phyloP scores from a whole-genome alignment of 2,329 filamentous ascomycete species.

The Ophiostoma perfectum region DNA sequence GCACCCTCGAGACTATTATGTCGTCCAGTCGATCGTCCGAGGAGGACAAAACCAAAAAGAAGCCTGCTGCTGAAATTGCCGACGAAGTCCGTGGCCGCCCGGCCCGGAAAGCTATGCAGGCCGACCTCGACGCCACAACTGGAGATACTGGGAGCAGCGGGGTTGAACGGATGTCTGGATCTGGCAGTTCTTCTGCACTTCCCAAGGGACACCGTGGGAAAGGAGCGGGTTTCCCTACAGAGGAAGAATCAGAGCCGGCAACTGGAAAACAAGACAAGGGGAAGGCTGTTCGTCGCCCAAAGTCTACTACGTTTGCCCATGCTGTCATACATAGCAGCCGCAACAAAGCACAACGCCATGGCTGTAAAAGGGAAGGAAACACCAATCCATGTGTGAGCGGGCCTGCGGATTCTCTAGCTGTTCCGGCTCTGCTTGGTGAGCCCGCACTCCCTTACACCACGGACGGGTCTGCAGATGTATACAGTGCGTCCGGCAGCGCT shows the following conservation, averaged over 20 bases:
- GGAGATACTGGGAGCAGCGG: conserved; percentile 28
- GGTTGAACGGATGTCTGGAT: background rate
- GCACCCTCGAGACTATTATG: conserved; percentile 62
- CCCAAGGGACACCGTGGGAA: background rate
- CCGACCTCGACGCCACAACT: conserved; percentile 29
- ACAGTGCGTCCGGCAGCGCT: conserved; percentile 29
- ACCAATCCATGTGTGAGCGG: conserved; percentile 23
- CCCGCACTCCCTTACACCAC: conserved; percentile 55
- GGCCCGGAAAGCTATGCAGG: conserved; percentile 34
- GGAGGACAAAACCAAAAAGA: conserved; percentile 56
- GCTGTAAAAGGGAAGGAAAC: conserved; percentile 23
- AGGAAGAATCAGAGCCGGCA: background rate
- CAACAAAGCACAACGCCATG: background rate
- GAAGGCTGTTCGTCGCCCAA: conserved; percentile 32
- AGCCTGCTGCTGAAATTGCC: conserved; percentile 51
- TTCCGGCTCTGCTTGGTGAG: conserved; percentile 45
- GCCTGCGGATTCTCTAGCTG: conserved; percentile 34
- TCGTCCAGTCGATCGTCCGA: conserved; percentile 60
- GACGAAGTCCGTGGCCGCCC: conserved; percentile 50
- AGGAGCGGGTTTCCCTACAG: background rate
- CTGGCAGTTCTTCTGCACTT: background rate
- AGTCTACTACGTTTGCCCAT: conserved; percentile 42
- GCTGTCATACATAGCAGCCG: conserved; percentile 41
- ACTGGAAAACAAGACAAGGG: conserved; percentile 15
- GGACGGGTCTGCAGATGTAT: conserved; percentile 45